phyloP scores from a whole-genome alignment of 1,139 yeast genomes.

The Candida albicans region DNA sequence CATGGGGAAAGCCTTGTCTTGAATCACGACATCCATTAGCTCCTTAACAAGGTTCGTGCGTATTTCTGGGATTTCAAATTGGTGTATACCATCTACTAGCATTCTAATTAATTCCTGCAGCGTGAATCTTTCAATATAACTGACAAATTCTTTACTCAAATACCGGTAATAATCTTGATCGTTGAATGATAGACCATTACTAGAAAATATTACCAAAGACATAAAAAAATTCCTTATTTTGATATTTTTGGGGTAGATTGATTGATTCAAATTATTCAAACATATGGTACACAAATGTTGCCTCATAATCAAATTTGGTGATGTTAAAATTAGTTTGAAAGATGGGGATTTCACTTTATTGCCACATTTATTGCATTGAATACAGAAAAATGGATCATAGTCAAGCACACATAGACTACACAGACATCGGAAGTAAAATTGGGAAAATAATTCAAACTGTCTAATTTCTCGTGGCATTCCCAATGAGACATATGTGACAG shows the following conservation, averaged over 20 bases:
- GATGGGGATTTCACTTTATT: slow-evolving; percentile 11
- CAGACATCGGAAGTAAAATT: slow-evolving; percentile 32
- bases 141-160: slow-evolving; percentile 8
- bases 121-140: slow-evolving; percentile 6
- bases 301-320: slow-evolving; percentile 10
- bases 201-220: slow-evolving; percentile 7
- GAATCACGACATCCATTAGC: slow-evolving; percentile 11
- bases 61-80: slow-evolving; percentile 5
- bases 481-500: slow-evolving; percentile 27
- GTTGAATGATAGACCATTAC: slow-evolving; percentile 2
- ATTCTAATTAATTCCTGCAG: slow-evolving; percentile 6
- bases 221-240: slow-evolving; percentile 12
- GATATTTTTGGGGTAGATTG: slow-evolving; percentile 8
- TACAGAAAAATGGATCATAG: slow-evolving; percentile 22
- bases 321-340: slow-evolving; percentile 9
- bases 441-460: slow-evolving; percentile 7
- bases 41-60: slow-evolving; percentile 5
- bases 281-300: slow-evolving; percentile 10
- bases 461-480: slow-evolving; percentile 11
- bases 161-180: slow-evolving; percentile 9
- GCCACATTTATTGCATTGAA: slow-evolving; percentile 21
- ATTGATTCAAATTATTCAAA: slow-evolving; percentile 7
- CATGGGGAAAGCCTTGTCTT: slow-evolving; percentile 15
- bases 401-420: slow-evolving; percentile 27
- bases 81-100: slow-evolving; percentile 5